Conservation (phyloP, 306 rosid genomes). For the Albizia julibrissin region DNA sequence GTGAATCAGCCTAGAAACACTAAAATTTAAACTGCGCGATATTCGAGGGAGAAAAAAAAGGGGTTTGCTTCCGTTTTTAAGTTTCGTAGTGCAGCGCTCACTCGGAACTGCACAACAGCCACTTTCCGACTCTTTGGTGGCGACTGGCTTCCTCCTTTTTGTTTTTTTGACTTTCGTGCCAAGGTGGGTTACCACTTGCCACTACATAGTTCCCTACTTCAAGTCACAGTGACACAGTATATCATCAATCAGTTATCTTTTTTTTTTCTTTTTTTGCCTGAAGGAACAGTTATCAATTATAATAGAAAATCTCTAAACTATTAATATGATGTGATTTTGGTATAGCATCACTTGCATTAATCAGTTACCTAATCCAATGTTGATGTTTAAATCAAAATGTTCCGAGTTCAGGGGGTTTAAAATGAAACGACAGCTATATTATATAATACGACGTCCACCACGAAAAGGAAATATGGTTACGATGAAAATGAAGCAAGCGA, state of each 20-base stretch:
- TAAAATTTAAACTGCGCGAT: slow-evolving; percentile 2
- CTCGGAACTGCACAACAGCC: background rate
- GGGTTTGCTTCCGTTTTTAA: slow-evolving; percentile 32
- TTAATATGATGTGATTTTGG: background rate
- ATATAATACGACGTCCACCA: background rate
- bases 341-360: background rate
- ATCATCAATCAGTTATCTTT: background rate
- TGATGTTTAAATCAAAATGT: background rate
- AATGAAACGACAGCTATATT: background rate
- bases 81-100: slow-evolving; percentile 4
- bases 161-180: background rate
- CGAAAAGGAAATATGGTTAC: background rate
- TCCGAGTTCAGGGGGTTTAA: background rate
- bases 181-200: background rate
- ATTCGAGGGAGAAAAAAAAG: slow-evolving; percentile 24
- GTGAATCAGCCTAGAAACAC: slow-evolving; percentile 25
- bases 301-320: no score
- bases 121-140: slow-evolving; percentile 21
- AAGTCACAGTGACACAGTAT: background rate
- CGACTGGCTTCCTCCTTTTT: background rate
- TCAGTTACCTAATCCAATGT: background rate
- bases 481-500: background rate
- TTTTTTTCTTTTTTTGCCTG: no score
- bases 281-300: no score
- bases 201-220: background rate